These are phyloP conservation scores for Pugionium cornutum DNA, from an alignment of 345 rosid genomes.

Conservation along the genomic window DNA sequence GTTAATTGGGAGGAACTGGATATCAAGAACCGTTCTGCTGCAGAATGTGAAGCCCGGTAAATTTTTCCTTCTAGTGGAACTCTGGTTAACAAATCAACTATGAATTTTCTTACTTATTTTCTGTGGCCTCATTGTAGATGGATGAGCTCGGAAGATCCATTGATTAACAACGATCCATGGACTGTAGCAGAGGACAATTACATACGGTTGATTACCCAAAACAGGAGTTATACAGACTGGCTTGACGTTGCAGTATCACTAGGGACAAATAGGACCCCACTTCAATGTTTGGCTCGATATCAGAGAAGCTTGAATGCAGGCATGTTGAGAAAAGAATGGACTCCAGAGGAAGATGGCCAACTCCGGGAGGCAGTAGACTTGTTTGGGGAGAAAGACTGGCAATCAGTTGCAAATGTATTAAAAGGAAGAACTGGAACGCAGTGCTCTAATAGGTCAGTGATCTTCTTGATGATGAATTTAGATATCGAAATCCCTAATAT, in stretches of 20 bases:
- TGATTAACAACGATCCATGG: constrained; percentile 61
- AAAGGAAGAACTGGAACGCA: constrained; percentile 73
- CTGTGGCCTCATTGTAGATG: constrained; percentile 49
- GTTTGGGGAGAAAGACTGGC: constrained; percentile 76
- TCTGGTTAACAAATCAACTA: not conserved
- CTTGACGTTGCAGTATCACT: constrained; percentile 46
- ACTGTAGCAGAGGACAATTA: constrained; percentile 62
- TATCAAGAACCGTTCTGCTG: constrained; percentile 57
- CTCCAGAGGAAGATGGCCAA: constrained; percentile 68
- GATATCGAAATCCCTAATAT: not conserved
- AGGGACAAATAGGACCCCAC: constrained; percentile 73
- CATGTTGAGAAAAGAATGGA: constrained; percentile 70
- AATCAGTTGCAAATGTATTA: constrained; percentile 64
- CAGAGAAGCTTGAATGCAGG: constrained; percentile 71
- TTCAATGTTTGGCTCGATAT: constrained; percentile 70
- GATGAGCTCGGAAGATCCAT: constrained; percentile 75
- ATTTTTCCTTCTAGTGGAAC: constrained; percentile 4
- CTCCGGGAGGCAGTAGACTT: constrained; percentile 63
- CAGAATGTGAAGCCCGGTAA: constrained; percentile 85
- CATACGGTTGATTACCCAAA: constrained; percentile 52
- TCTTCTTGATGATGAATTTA: not conserved
- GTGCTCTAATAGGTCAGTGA: constrained; percentile 77
- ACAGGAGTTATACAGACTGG: constrained; percentile 66
- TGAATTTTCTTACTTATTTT: not conserved
- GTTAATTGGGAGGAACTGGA: constrained; percentile 74